Conservation (phyloP, 164 flowering plant species). For the Vitis riparia region DNA sequence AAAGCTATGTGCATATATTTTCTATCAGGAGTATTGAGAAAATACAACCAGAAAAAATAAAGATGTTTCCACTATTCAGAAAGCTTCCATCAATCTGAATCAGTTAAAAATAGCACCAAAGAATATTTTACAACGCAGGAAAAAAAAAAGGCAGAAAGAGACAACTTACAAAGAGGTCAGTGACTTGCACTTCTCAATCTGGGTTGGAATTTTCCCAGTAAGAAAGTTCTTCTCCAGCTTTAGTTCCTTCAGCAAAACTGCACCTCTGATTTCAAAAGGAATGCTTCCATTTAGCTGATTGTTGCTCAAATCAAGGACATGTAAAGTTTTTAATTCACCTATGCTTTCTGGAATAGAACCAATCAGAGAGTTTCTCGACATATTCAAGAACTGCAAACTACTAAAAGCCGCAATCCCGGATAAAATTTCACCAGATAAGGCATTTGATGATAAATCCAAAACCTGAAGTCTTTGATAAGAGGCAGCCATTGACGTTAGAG, state of each 20-base stretch:
- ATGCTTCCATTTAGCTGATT: constrained; percentile 73
- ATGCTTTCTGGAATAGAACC: constrained; percentile 65
- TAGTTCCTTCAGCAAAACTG: constrained; percentile 58
- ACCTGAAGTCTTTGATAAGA: constrained; percentile 31
- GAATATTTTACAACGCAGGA: neutral
- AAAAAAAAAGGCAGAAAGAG: constrained; percentile 5
- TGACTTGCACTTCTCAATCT: constrained; percentile 63
- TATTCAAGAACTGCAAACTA: constrained; percentile 52
- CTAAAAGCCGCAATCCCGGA: constrained; percentile 49
- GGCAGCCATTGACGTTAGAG: constrained; percentile 1
- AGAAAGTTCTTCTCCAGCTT: constrained; percentile 58
- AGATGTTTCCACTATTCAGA: neutral
- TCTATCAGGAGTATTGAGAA: neutral
- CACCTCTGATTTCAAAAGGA: constrained; percentile 70
- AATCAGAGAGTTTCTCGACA: constrained; percentile 57
- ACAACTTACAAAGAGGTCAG: constrained; percentile 65
- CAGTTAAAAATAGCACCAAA: neutral
- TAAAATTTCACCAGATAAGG: constrained; percentile 61
- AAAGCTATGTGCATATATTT: neutral
- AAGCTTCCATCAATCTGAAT: neutral
- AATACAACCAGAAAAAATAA: neutral
- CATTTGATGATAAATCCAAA: constrained; percentile 72
- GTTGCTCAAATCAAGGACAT: constrained; percentile 61
- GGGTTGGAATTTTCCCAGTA: constrained; percentile 51
- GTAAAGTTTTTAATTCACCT: constrained; percentile 46